These are phyloP conservation scores for Hamamelis virginiana DNA, from an alignment of 164 flowering plant species.

Conservation along the genomic window DNA sequence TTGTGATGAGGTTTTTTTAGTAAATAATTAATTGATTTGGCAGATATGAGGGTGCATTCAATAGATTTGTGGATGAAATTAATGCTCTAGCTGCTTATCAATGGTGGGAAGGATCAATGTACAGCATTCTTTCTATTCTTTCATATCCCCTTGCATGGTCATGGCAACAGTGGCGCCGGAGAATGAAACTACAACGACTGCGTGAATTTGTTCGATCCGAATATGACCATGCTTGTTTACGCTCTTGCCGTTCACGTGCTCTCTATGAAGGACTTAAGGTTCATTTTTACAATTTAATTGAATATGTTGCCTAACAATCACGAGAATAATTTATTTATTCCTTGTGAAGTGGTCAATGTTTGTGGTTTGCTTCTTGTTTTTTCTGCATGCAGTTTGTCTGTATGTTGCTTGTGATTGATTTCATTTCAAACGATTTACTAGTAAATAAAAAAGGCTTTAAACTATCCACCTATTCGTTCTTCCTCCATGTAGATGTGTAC, in stretches of 20 bases:
- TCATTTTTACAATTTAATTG: neutral
- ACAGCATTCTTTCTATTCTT: constrained; percentile 70
- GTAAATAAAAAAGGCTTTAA: too few relatives aligned
- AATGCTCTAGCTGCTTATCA: constrained; percentile 89
- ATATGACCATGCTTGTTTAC: constrained; percentile 96
- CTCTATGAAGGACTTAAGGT: constrained; percentile 99
- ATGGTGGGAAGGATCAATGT: constrained; percentile 98
- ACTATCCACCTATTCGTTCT: too few relatives aligned
- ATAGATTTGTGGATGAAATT: constrained; percentile 92
- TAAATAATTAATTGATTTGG: constrained; percentile 12
- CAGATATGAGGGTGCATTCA: constrained; percentile 96
- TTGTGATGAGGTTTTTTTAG: neutral
- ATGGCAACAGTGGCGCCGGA: constrained; percentile 95
- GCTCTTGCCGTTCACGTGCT: constrained; percentile 99
- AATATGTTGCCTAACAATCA: neutral
- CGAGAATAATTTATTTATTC: neutral
- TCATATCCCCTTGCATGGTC: constrained; percentile 97
- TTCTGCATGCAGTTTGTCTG: neutral
- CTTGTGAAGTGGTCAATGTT: neutral
- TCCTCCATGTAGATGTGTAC: too few relatives aligned
- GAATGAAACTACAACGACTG: constrained; percentile 72
- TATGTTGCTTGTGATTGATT: neutral
- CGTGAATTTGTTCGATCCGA: constrained; percentile 98
- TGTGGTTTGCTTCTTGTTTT: neutral
- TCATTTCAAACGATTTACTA: too few relatives aligned